phyloP scores from a whole-genome alignment of 768 basidiomycete genomes.

The Holtermannia corniformis region DNA sequence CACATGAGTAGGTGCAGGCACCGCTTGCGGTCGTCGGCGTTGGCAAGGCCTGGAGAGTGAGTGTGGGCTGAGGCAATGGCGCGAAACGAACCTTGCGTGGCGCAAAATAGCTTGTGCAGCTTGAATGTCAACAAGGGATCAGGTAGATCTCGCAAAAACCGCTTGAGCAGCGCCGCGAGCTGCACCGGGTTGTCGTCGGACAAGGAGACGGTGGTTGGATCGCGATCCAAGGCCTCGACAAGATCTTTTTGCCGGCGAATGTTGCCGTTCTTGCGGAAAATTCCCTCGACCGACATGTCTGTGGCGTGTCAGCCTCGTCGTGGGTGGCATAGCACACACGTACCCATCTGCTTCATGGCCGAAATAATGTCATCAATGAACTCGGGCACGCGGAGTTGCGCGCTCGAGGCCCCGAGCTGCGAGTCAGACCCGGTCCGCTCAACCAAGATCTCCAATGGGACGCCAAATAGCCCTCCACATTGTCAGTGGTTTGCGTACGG shows the following conservation, averaged over 20 bases:
- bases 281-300: conserved; percentile 99
- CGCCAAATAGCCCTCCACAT: conserved; percentile 80
- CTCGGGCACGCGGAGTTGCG: conserved; percentile 78
- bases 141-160: conserved; percentile 90
- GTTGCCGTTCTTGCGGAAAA: conserved; percentile 97
- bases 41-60: conserved; percentile 53
- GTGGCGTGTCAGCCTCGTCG: conserved; percentile 1
- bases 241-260: conserved; percentile 85
- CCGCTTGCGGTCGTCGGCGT: conserved; percentile 66
- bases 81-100: conserved; percentile 29
- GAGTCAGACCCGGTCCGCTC: conserved; percentile 96
- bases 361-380: conserved; percentile 98
- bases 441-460: conserved; percentile 84
- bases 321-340: conserved; percentile 33
- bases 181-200: conserved; percentile 94
- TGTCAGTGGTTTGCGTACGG: background rate
- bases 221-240: conserved; percentile 87
- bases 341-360: conserved; percentile 99
- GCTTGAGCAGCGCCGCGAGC: conserved; percentile 89
- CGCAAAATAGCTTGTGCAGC: conserved; percentile 76
- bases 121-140: conserved; percentile 95
- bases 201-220: conserved; percentile 80
- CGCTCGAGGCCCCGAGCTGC: conserved; percentile 70
- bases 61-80: background rate
- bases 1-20: conserved; percentile 76